A percentile compares a stretch with the other conserved stretches of the same genome.
phyloP scores from a whole-genome alignment of 129 eudicot genomes.

The Arctium minus region DNA sequence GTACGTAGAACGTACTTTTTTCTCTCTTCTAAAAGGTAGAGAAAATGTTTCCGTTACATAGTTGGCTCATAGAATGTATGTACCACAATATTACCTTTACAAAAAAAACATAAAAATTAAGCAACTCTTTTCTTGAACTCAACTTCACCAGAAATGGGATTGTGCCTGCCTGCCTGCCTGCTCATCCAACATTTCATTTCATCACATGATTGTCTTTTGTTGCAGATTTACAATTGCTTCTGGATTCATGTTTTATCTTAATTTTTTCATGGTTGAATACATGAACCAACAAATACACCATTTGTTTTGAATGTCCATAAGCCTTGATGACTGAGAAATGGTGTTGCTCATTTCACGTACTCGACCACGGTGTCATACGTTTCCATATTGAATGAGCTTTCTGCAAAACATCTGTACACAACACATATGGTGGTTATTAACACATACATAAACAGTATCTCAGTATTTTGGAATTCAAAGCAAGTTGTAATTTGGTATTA shows the following conservation, averaged over 20 bases:
- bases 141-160: not conserved
- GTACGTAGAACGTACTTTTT: not conserved
- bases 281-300: not conserved
- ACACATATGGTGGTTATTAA: not conserved
- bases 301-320: not conserved
- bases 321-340: not conserved
- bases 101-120: too few species aligned
- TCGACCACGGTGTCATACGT: slow-evolving; percentile 67
- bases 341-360: slow-evolving; percentile 24
- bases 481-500: too few species aligned
- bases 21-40: too few species aligned
- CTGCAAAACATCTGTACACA: slow-evolving; percentile 60
- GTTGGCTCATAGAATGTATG: too few species aligned
- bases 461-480: too few species aligned
- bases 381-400: slow-evolving; percentile 62
- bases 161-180: not conserved
- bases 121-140: not conserved
- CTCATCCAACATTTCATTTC: not conserved
- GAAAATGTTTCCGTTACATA: too few species aligned
- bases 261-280: not conserved
- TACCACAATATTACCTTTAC: too few species aligned
- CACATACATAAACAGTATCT: not conserved
- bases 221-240: not conserved
- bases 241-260: not conserved
- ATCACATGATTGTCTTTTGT: not conserved